Base-by-base conservation (phyloP, 2,329 filamentous ascomycete species). In the Ceratocystis albifundus region DNA sequence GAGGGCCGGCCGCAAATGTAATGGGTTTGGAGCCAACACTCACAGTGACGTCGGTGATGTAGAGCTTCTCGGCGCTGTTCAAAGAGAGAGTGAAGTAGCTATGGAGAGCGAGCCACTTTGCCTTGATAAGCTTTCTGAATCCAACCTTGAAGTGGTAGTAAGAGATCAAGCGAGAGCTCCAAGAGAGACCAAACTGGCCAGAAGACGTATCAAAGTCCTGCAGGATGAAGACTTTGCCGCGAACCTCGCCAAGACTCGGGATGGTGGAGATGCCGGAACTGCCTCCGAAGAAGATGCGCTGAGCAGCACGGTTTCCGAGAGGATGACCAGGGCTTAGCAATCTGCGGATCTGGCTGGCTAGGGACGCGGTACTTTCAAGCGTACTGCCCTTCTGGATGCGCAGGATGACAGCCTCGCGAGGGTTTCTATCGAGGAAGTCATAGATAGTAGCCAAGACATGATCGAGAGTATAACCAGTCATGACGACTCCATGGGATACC, bases 71-170 rank as follows among this genome's bases (percentile, higher is more conserved):
- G 15, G 36, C 2, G 10, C 4, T 41, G 10, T 12, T 41, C 36
- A 41, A 15, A 41, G 36, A 41, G 3, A 12, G 1, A 1, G 36
- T 15, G 12, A 41, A 12, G 15, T 41, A 41, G 10, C 10, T 41
- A 0, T 41, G 10, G 10, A 41, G 0, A 3, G 3, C 36, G 36
- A 41, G 0, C 36, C 36, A 41, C 2, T 41, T 41, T 41, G 36
- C 3, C 10, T 2, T 3, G 0, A 41, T 10, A 1, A 41, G 2
- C 36, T 12, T 0, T 12, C 8, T 41, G 0, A 41, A 0, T 41
- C 36, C 36, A 4, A 41, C 0, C 36, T 41, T 41, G 36, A 41
- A 41, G 36, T 41, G 36, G 36, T 41, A 41, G 36, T 41, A 41
- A 15, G 10, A 12, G 36, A 41, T 41, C 12, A 12, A 15, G 15